These are phyloP conservation scores for Pestalotiopsis sp. DNA, from an alignment of 2,329 filamentous ascomycete genomes.

Conservation along the genomic window DNA sequence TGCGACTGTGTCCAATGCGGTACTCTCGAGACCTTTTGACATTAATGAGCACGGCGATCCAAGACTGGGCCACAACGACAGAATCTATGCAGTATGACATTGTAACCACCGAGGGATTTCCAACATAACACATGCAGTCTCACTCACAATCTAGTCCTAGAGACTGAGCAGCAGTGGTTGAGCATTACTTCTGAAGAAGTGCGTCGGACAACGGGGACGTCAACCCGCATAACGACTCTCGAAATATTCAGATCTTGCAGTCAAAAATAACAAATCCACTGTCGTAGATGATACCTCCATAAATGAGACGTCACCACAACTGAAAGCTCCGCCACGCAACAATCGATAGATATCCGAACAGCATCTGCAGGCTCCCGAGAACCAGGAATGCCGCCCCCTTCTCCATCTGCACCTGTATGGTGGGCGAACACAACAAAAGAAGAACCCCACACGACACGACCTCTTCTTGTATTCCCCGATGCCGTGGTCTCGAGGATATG, in stretches of 20 bases:
- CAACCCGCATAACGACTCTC: too few species aligned
- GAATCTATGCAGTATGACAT: not conserved
- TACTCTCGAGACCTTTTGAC: not conserved
- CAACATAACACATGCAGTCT: not conserved
- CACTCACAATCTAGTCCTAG: too few species aligned
- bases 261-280: too few species aligned
- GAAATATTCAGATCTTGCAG: too few species aligned
- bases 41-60: not conserved
- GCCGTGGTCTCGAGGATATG: not conserved
- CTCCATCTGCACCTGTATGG: not conserved
- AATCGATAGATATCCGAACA: not conserved
- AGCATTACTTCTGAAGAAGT: too few species aligned
- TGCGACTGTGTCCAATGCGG: not conserved
- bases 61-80: not conserved
- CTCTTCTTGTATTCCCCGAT: not conserved
- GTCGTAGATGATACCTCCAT: not conserved
- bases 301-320: not conserved
- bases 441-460: not conserved
- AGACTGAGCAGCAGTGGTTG: too few species aligned
- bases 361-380: not conserved
- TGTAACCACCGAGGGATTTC: not conserved
- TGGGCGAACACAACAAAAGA: not conserved
- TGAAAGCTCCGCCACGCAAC: not conserved
- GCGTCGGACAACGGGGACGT: too few species aligned
- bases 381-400: not conserved